Evolutionary conservation across 495 filamentous ascomycete species (phyloP), one percentile per base, ranked within the genome.

Genomic region (Neurospora sp.): DNA sequence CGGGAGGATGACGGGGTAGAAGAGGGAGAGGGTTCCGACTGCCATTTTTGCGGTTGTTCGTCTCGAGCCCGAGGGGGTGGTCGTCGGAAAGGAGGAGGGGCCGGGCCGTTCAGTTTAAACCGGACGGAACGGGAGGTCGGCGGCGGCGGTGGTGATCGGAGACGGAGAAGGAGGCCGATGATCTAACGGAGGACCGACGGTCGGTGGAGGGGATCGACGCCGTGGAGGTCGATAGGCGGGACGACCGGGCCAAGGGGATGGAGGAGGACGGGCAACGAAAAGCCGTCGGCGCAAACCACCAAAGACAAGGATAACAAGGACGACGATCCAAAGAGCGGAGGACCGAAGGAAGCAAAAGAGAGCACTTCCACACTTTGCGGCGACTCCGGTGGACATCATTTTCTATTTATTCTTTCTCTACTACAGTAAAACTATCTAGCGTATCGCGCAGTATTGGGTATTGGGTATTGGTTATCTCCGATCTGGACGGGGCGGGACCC

Each of bases 261-360:
- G 12, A 59, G 22, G 9, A 53, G 74, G 40, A 59, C 20, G n/a
- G 72, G 16, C 22, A 70, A 3, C 5, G 44, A 73, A 35, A 39
- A 48, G 72, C 69, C 71, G 71, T 40, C 80, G 31, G 31, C 31
- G 79, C 16, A 84, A 69, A 12, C 80, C 78, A 16, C 75, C 79
- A 8, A 81, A 9, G 31, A 82, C 65, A 4, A 84, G 59, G 1
- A 84, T 71, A 1, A 77, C 12, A 4, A 85, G 9, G n/a, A 78
- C 83, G 53, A 83, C 75, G 38, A 79, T 70, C 84, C 83, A 85
- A 42, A 85, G 81, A 70, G 82, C 78, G 18, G 77, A 69, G 44
- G 75, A 79, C 72, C 84, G 80, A 22, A 79, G 59, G 61, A 81
- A 72, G 74, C 83, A 85, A 72, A 84, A 74, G 71, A 83, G 72